Evolutionary conservation across 1,284 basidiomycete species (phyloP), one percentile per base, ranked within the genome.

Genomic region (Spongispora temasekensis): DNA sequence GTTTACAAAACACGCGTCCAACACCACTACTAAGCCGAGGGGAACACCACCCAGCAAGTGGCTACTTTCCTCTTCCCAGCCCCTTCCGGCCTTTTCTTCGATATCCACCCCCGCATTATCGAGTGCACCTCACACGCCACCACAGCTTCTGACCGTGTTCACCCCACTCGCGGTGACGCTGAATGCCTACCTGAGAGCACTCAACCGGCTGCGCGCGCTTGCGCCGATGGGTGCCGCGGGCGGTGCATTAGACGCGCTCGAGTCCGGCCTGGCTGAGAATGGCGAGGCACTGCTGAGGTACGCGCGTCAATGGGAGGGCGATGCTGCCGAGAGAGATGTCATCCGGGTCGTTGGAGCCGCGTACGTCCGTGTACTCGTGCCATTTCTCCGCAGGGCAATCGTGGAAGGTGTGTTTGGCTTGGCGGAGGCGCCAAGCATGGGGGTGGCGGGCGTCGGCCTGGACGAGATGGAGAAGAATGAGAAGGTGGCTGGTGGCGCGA

Each of bases 171-270:
- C 93, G 2, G 77, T 83, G 27, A 84, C 87, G 62, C 82, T 90
- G 53, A 98, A 98, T 71, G 82, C 86, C 0, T 76, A 95, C 34
- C 79, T 95, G 5, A 80, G 84, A 1, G 82, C 90, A 0, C 78
- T 97, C 55, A 98, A 98, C 74, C 80, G 88, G 2, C 80, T 98
- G 15, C 89, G 95, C 1, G 78, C 95, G 10, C 82, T 97, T 12
- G 92, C 93, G 1, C 92, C 94, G 0, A 75, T 85, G 8, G 44
- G 79, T 88, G 44, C 76, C 82, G 53, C 73, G 70, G 37, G 2
- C 72, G 81, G 32, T 71, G 60, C 94, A 3, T 69, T 79, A 1
- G 66, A 67, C 1, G 71, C 79, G 5, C 77, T 93, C 51, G 85
- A 89, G 51, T 71, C 70, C 3, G 78, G 82, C 2, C 76, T 95